Percentiles rank a stretch among this genome's conserved stretches.
Conservation (phyloP, 176 grass and related monocot species). For the Oryza officinalis region DNA sequence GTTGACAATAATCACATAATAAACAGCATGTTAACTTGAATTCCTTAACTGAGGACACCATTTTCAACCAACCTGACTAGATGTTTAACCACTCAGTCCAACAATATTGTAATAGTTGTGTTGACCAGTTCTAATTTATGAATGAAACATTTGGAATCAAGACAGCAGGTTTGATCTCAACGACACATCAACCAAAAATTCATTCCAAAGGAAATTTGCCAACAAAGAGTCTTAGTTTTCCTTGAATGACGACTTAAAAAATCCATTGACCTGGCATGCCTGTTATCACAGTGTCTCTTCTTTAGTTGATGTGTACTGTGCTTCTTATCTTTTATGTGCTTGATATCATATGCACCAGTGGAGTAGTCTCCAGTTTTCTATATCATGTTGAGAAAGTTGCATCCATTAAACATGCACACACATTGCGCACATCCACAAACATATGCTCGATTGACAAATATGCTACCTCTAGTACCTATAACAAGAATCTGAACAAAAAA, state of each 20-base stretch:
- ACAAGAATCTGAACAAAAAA: conserved; percentile 9
- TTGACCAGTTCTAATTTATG: background rate
- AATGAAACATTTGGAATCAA: background rate
- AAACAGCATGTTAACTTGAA: background rate
- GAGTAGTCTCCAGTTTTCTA: background rate
- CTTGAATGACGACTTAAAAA: too few relatives aligned
- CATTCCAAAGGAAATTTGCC: background rate
- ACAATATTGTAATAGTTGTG: background rate
- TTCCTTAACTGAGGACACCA: background rate
- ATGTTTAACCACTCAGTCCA: background rate
- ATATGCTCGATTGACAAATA: background rate
- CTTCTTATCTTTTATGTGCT: too few relatives aligned
- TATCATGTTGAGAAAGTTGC: too few relatives aligned
- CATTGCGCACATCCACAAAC: background rate
- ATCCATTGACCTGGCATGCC: too few relatives aligned
- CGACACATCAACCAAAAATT: background rate
- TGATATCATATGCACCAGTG: too few relatives aligned
- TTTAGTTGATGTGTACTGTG: too few relatives aligned
- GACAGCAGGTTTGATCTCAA: background rate
- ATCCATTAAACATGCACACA: background rate
- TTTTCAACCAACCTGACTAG: background rate
- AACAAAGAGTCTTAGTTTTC: too few relatives aligned
- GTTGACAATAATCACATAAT: background rate
- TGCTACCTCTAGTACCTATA: background rate
- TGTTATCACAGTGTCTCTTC: too few relatives aligned